Evolutionary conservation across 495 filamentous ascomycete genomes (phyloP).

Genomic region (Coniosporium apollinis): DNA sequence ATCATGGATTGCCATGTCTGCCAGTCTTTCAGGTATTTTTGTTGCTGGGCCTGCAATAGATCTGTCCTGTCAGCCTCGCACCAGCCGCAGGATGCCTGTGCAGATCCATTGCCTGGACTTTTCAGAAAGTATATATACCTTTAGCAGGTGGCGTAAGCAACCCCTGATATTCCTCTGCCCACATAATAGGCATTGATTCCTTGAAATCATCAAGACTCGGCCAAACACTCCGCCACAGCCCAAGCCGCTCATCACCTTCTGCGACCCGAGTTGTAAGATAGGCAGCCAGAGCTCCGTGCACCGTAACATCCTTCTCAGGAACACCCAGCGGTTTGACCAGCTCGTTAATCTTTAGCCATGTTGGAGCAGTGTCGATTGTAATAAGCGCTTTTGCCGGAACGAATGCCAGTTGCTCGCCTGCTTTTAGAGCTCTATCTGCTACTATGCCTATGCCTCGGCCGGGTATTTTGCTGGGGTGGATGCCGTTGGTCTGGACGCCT

Average conservation of each 20-base stretch:
- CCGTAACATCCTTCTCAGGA: constrained; percentile 28
- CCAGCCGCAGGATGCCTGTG: constrained; percentile 24
- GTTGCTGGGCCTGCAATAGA: background rate
- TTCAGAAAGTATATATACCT: constrained; percentile 8
- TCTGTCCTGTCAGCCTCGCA: constrained; percentile 16
- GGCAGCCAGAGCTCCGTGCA: constrained; percentile 57
- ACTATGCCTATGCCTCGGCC: constrained; percentile 61
- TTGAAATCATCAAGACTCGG: constrained; percentile 43
- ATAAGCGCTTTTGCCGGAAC: constrained; percentile 49
- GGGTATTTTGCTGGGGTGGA: constrained; percentile 41
- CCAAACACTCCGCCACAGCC: constrained; percentile 52
- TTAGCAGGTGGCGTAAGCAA: constrained; percentile 30
- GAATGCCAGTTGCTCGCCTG: constrained; percentile 41
- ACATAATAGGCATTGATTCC: constrained; percentile 50
- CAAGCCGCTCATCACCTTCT: constrained; percentile 16
- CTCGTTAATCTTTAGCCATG: constrained; percentile 26
- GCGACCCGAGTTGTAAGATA: constrained; percentile 39
- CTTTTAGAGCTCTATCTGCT: constrained; percentile 45
- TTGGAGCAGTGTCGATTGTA: constrained; percentile 40
- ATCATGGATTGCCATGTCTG: constrained; percentile 2
- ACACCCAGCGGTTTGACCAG: constrained; percentile 22
- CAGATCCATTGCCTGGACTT: constrained; percentile 1
- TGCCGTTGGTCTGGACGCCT: constrained; percentile 30
- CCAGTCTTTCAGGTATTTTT: constrained; percentile 4
- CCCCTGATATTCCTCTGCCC: constrained; percentile 33